phyloP scores from a whole-genome alignment of 225 moss, liverwort and hornwort genomes.

The Thuidium tamariscinum region DNA sequence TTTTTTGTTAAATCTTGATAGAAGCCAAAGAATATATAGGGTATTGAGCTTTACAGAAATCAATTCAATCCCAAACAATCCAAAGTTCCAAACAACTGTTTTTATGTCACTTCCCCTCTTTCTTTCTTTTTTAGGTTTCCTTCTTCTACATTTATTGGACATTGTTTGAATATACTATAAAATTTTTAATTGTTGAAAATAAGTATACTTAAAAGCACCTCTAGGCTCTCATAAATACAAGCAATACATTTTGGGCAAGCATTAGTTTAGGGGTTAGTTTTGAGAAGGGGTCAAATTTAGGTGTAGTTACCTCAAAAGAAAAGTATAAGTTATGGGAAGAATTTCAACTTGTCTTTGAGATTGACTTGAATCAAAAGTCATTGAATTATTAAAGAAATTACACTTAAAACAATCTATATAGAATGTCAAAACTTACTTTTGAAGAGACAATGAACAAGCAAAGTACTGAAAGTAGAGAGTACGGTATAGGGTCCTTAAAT shows the following conservation, averaged over 20 bases:
- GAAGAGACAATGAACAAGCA: neutral
- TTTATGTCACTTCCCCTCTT: too few species aligned
- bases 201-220: neutral
- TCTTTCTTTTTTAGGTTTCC: fast-evolving
- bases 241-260: neutral
- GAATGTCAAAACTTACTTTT: neutral
- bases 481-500: too few species aligned
- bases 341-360: neutral
- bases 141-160: neutral
- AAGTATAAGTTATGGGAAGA: neutral
- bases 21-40: neutral
- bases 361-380: neutral
- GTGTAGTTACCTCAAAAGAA: neutral
- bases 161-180: neutral
- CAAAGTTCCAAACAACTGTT: too few species aligned
- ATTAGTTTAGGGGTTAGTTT: fast-evolving
- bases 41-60: too few species aligned
- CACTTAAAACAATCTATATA: too few species aligned
- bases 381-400: neutral
- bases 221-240: neutral
- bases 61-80: too few species aligned
- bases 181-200: neutral
- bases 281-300: neutral
- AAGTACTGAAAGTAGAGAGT: fast-evolving
- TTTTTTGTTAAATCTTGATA: neutral